These are phyloP conservation scores for Oryza glumipatula DNA, from an alignment of 176 grass and related monocot species.

Conservation along the genomic window DNA sequence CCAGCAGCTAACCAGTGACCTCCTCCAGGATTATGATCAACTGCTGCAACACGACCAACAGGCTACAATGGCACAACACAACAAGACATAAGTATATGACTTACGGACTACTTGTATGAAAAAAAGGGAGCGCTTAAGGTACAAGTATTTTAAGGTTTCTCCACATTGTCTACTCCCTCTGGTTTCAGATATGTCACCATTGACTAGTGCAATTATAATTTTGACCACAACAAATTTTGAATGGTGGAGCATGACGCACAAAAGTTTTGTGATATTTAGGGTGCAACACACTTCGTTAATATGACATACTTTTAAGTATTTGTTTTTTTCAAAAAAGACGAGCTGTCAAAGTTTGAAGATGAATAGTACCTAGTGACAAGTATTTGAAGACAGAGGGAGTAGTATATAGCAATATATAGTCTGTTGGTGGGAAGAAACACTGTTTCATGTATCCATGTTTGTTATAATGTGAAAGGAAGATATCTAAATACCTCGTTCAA, in stretches of 20 bases:
- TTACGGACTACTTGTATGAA: conserved; percentile 22
- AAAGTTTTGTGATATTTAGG: too few species aligned
- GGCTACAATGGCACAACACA: conserved; percentile 56
- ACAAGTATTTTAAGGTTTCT: conserved; percentile 15
- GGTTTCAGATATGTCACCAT: too few species aligned
- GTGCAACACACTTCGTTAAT: too few species aligned
- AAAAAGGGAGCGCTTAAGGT: not conserved
- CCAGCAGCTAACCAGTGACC: conserved; percentile 94
- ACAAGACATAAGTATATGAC: conserved; percentile 33
- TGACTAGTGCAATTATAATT: too few species aligned
- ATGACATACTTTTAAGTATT: too few species aligned
- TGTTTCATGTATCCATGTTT: not conserved
- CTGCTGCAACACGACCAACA: conserved; percentile 72
- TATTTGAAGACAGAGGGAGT: too few species aligned
- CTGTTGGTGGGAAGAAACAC: conserved; percentile 5
- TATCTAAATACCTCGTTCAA: conserved; percentile 29
- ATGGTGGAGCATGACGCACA: too few species aligned
- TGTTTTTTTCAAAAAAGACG: too few species aligned
- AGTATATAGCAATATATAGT: not conserved
- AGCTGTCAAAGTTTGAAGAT: too few species aligned
- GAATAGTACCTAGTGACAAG: too few species aligned
- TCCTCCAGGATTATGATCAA: conserved; percentile 96
- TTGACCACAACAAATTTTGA: too few species aligned
- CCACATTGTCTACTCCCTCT: not conserved
- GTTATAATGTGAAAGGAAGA: conserved; percentile 19